Base-by-base conservation (phyloP, 1,284 basidiomycete species). In the Cryptococcus sp. region DNA sequence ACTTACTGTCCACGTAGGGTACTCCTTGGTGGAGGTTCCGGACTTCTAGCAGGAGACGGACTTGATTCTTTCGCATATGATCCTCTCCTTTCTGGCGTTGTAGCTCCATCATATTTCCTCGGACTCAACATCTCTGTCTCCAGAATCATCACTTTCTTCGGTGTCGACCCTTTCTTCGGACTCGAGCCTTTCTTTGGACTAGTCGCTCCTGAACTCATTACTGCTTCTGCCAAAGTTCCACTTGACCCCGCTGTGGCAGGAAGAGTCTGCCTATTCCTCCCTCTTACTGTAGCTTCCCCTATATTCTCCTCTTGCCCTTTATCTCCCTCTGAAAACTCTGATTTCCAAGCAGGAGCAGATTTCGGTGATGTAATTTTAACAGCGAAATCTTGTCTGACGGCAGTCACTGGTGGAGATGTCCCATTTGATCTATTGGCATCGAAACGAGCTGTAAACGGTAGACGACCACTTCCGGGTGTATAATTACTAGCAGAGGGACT, bases 1-100 rank as follows among this genome's bases (percentile, higher is more conserved):
- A 49, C 69, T 66, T 56, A 73, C 72, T 60, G 57, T 47, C 56
- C 55, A 10, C 72, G 67, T 37, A 67, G 56, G 4, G 66, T 59
- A 53, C 70, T 72, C 44, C 68, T 60, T 23, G 71, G 71, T 42
- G 73, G 73, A n/a, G 68, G 71, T 57, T 73, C 69, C 3, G 73
- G 73, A 60, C 70, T 72, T 32, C 58, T 51, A 15, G 34, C 50
- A 41, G 38, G 38, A 41, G 38, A 41, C 10, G 38, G 38, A 41
- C 10, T 10, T 42, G 32, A 23, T 46, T 51, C 13, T 30, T 46
- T 32, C 57, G 53, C 35, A 46, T 46, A 30, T 57, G 34, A 31
- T 62, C 58, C 8, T 37, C 36, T 10, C 50, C 52, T 34, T n/a
- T 15, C 51, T 53, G 31, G 41, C 13, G n/a, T 15, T 35, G 5